Evolutionary conservation across 169 alveolate species (phyloP).

Genomic region (Babesia ovis): DNA sequence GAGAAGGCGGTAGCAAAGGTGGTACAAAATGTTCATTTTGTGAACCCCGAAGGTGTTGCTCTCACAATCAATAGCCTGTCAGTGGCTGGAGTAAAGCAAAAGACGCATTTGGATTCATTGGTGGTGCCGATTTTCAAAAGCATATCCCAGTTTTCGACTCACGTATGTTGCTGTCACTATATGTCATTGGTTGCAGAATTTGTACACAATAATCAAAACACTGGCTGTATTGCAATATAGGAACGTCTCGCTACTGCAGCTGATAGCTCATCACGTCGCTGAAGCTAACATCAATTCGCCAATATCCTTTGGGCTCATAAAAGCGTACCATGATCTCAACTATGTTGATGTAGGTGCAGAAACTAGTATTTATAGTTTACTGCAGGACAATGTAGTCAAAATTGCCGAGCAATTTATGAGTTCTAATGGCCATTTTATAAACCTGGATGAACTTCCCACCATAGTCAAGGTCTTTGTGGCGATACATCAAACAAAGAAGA

Average conservation of each 20-base stretch:
- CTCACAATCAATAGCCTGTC: constrained; percentile 8
- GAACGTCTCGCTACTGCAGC: constrained; percentile 12
- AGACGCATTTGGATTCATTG: background rate
- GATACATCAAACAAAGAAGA: background rate
- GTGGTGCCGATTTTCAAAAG: constrained; percentile 14
- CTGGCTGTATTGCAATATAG: constrained; percentile 1
- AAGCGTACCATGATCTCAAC: background rate
- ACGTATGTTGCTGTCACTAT: background rate
- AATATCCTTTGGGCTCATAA: background rate
- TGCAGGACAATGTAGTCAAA: constrained; percentile 12
- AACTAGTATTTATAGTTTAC: background rate
- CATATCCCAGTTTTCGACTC: constrained; percentile 14
- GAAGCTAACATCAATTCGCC: background rate
- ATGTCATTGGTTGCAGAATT: background rate
- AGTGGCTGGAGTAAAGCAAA: background rate
- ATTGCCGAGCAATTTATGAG: background rate
- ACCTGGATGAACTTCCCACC: background rate
- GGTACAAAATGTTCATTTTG: background rate
- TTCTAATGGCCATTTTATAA: constrained; percentile 1
- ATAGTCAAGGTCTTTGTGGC: background rate
- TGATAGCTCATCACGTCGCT: constrained; percentile 12
- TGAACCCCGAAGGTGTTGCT: constrained; percentile 8
- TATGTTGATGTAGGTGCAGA: constrained; percentile 16
- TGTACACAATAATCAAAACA: background rate
- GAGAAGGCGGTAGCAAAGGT: background rate